These are phyloP conservation scores for Rhizopus arrhizus DNA, from an alignment of 371 early-diverging fungal genomes.

Conservation along the genomic window DNA sequence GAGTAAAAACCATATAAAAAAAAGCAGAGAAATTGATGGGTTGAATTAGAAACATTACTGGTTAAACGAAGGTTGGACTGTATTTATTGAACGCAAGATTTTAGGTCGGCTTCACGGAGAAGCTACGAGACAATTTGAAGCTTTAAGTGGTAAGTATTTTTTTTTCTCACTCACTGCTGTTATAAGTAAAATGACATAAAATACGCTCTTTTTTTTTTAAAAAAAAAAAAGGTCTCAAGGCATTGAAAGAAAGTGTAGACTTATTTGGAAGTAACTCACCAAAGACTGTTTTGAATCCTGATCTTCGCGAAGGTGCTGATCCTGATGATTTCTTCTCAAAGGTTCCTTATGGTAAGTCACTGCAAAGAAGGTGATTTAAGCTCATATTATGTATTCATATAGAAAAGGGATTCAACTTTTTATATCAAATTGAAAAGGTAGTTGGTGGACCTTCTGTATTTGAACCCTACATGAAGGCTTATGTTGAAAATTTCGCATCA, in stretches of 20 bases:
- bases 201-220: not conserved
- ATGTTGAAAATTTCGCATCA: constrained; percentile 83
- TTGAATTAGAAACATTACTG: constrained; percentile 69
- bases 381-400: not conserved
- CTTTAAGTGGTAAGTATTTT: not conserved
- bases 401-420: constrained; percentile 91
- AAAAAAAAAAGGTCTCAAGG: constrained; percentile 65
- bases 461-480: constrained; percentile 83
- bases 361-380: not conserved
- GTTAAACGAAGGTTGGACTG: constrained; percentile 96
- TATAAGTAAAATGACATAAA: not conserved
- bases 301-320: constrained; percentile 76
- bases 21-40: not conserved
- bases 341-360: constrained; percentile 83
- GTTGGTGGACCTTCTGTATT: constrained; percentile 85
- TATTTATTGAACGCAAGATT: constrained; percentile 94
- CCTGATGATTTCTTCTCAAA: constrained; percentile 94
- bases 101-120: constrained; percentile 78
- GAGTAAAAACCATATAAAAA: not conserved
- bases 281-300: constrained; percentile 79
- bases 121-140: constrained; percentile 73
- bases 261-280: constrained; percentile 76
- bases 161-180: not conserved
- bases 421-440: constrained; percentile 88
- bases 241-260: constrained; percentile 77